These are phyloP conservation scores for Grammothele lineata DNA, from an alignment of 768 basidiomycete genomes.

Conservation along the genomic window DNA sequence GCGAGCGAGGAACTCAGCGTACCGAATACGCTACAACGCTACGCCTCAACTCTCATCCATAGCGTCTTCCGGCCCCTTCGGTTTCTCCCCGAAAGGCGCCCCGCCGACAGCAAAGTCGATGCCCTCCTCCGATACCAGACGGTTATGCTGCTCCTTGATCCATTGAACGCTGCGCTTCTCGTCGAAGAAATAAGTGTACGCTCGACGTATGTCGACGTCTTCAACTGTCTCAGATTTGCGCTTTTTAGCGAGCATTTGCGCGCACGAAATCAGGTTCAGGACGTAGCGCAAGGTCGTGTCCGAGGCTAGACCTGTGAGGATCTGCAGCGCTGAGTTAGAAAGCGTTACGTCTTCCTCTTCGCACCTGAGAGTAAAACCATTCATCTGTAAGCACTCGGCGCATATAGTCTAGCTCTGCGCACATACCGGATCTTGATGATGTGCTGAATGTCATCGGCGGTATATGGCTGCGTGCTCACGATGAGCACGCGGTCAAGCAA, in stretches of 20 bases:
- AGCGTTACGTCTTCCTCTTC: constrained; percentile 95
- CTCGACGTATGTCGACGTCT: constrained; percentile 78
- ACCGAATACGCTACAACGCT: constrained; percentile 3
- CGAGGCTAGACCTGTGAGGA: constrained; percentile 85
- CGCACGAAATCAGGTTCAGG: constrained; percentile 92
- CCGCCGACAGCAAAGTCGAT: constrained; percentile 27
- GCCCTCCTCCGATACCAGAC: constrained; percentile 72
- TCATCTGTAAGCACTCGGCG: no score
- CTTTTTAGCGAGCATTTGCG: constrained; percentile 79
- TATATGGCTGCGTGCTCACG: constrained; percentile 88
- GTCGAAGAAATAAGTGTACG: constrained; percentile 89
- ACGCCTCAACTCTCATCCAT: constrained; percentile 33
- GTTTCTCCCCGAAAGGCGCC: not conserved
- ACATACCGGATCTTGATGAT: constrained; percentile 89
- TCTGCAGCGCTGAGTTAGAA: constrained; percentile 61
- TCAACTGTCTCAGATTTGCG: constrained; percentile 79
- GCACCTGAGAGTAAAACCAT: constrained; percentile 43
- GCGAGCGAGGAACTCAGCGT: not conserved
- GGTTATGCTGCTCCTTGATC: constrained; percentile 80
- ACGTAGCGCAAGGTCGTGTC: constrained; percentile 93
- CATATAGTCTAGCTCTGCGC: no score
- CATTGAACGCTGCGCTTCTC: constrained; percentile 91
- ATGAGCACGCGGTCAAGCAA: constrained; percentile 94
- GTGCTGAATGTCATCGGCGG: constrained; percentile 77
- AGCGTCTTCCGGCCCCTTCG: constrained; percentile 8